phyloP scores from a whole-genome alignment of 2,329 filamentous ascomycete species.

The Ascochyta fabae region DNA sequence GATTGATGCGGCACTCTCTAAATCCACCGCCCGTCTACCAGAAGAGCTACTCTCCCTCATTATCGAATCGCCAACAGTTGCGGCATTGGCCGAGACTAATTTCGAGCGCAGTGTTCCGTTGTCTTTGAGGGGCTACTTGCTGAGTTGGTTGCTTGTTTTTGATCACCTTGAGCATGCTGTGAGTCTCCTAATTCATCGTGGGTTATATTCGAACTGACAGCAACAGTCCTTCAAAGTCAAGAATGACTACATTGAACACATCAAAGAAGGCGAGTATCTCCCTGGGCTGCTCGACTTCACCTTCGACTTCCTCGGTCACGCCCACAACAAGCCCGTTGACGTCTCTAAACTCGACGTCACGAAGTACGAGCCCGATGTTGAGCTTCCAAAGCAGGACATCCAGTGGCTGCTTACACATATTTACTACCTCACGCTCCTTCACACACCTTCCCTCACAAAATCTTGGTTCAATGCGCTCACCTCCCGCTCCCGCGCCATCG shows the following conservation, averaged over 20 bases:
- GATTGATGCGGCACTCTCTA: conserved; percentile 75
- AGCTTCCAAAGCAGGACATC: conserved; percentile 73
- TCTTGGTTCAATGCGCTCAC: conserved; percentile 75
- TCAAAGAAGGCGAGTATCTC: conserved; percentile 76
- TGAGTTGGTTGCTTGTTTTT: conserved; percentile 90
- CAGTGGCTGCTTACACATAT: conserved; percentile 86
- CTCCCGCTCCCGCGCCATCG: conserved; percentile 79
- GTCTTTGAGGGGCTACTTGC: conserved; percentile 76
- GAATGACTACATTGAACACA: conserved; percentile 76
- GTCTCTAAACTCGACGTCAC: conserved; percentile 73
- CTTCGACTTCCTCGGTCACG: conserved; percentile 85
- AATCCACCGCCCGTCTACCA: conserved; percentile 75
- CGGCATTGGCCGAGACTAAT: conserved; percentile 69
- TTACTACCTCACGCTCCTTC: conserved; percentile 81
- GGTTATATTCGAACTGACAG: conserved; percentile 23
- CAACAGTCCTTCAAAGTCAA: conserved; percentile 76
- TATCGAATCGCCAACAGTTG: conserved; percentile 75
- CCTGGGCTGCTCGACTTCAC: conserved; percentile 75
- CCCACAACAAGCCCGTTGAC: conserved; percentile 72
- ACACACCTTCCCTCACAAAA: conserved; percentile 79
- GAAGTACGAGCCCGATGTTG: conserved; percentile 65
- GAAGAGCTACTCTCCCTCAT: conserved; percentile 86
- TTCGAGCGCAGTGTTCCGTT: conserved; percentile 72
- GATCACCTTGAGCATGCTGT: conserved; percentile 78
- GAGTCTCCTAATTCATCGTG: conserved; percentile 24